Base-by-base conservation (phyloP, 306 rosid genomes). In the Sicyos edulis region DNA sequence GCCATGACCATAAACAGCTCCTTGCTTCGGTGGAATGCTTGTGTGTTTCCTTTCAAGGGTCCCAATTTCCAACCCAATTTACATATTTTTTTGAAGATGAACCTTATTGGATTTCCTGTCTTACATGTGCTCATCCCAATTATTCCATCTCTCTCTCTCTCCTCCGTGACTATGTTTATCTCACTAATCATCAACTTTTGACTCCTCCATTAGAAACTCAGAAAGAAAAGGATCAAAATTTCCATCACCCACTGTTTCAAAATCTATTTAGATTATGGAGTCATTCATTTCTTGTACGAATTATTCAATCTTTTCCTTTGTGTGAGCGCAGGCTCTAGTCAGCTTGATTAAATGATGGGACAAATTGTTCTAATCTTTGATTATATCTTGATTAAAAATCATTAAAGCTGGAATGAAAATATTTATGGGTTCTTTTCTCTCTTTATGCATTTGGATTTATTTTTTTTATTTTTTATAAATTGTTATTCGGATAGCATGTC, bases 21-120 rank as follows among this genome's bases (percentile, higher is more conserved):
- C 55, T 66, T 66, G 72, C 54, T 66, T 66, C 19, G 72, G 40
- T 66, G 72, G 72, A 13, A 1, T 67, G 72, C 72, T 40, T 64
- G 16, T 64, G 16, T 67, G 72, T 67, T 67, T 67, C 72, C 72
- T 67, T 67, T 67, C 72, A 13, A 67, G 72, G 72, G 72, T 67
- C 72, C 72, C 72, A 44, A 19, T 34, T 3, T 19, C 71, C 32
- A 65, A 20, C 40, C 37, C 72, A 66, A 21, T 51, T 54, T 12
- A 67, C 56, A 12, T 67, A 6, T 67, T 11, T 22, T 66, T 47
- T 67, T 21, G 2, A 45, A 14, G 32, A 32, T 32, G 37, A 32
- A 32, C 37, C 37, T 32, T 32, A 32, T 32, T 32, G 72, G 72
- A 67, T 67, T 45, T 47, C 19, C 10, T 67, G 72, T 67, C 71